Base-by-base conservation (phyloP, 2,329 filamentous ascomycete genomes). In the Ophiostoma triangulosporum region DNA sequence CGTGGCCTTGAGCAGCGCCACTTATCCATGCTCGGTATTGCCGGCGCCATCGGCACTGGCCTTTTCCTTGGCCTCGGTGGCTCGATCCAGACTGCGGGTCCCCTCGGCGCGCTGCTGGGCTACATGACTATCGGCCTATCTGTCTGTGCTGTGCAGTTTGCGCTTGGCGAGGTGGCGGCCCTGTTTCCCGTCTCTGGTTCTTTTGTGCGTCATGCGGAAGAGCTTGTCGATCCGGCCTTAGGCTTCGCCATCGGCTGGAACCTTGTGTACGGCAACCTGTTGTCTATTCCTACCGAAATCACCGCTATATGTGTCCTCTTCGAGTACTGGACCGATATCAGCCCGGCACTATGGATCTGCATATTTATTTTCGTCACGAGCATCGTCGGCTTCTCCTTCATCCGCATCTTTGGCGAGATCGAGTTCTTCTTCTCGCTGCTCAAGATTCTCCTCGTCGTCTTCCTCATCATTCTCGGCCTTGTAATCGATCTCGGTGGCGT, bases 171-270 rank as follows among this genome's bases (percentile, higher is more conserved):
- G 68, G 84, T 93, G 75, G 83, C 86, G 9, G 83, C 86, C 11
- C 88, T 82, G 61, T 81, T 90, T 27, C 88, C 88, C 6, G 80
- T 90, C 33, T 73, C 83, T 20, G 87, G 85, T 55, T 83, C 84
- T 38, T 88, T 91, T 61, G 75, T 88, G 58, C 64, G 73, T 12
- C 76, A 74, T 43, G 72, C 73, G 5, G 81, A 86, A 62, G 81
- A 79, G 11, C 81, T 68, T 50, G 68, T 73, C 43, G 71, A 74
- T 55, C 69, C 70, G 50, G 69, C 70, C 4, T 63, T 70, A 8
- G 72, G 69, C 31, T 76, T 74, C 51, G 70, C 73, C 2, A 60
- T 76, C 9, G 70, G 72, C 14, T 76, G 71, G 72, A 73, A 74
- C 40, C 74, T 75, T 55, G 75, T 70, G 67, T 73, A 73, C 56